A percentile compares a stretch with the other conserved stretches of the same genome.
phyloP scores from a whole-genome alignment of 129 eudicot species.

The Flaveria ramosissima region DNA sequence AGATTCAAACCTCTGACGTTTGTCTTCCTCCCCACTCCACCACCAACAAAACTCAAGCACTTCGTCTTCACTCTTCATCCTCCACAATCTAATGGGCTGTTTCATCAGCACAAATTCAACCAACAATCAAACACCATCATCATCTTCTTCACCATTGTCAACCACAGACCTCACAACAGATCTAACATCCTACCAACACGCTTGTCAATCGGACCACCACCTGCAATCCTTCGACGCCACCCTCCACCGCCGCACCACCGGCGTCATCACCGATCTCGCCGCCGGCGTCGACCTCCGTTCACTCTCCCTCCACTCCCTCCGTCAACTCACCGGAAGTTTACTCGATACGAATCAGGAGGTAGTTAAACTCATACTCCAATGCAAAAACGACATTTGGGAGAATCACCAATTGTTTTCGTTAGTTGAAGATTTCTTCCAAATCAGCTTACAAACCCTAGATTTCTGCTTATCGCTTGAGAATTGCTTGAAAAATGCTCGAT shows the following conservation, averaged over 20 bases:
- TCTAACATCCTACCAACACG: constrained; percentile 67
- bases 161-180: constrained; percentile 37
- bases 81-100: constrained; percentile 34
- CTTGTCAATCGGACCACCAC: constrained; percentile 60
- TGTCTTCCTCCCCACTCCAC: neutral
- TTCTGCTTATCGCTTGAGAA: constrained; percentile 53
- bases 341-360: constrained; percentile 71
- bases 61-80: neutral
- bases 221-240: constrained; percentile 56
- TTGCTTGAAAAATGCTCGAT: constrained; percentile 58
- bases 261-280: constrained; percentile 58
- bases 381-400: constrained; percentile 66
- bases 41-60: neutral
- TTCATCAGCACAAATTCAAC: constrained; percentile 17
- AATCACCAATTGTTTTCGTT: constrained; percentile 49
- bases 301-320: constrained; percentile 64
- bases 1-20: neutral
- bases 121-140: constrained; percentile 2
- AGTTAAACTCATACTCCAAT: constrained; percentile 47
- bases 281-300: constrained; percentile 56
- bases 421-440: constrained; percentile 60
- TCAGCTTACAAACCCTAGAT: constrained; percentile 52
- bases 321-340: constrained; percentile 51
- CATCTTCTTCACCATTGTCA: constrained; percentile 31
- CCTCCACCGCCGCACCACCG: constrained; percentile 50